Percentiles rank a stretch among this genome's conserved stretches.
These are phyloP conservation scores for Elymus sibiricus DNA, from an alignment of 176 grass and related monocot species.

Conservation along the genomic window DNA sequence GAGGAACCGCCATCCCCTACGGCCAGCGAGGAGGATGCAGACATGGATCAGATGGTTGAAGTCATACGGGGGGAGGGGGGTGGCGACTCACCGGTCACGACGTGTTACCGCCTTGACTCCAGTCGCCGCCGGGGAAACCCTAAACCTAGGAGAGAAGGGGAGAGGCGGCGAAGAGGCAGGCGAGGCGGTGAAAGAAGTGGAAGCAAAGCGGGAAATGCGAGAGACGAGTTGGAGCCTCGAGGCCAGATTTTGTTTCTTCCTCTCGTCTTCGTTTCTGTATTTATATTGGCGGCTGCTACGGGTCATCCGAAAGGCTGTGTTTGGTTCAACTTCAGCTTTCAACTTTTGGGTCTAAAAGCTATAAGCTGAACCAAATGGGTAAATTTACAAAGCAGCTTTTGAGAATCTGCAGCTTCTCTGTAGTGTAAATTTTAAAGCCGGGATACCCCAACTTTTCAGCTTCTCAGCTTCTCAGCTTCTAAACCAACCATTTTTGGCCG, in stretches of 20 bases:
- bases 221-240: background rate
- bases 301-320: too few relatives aligned
- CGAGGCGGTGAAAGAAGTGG: background rate
- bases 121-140: slow-evolving; percentile 15
- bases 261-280: background rate
- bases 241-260: background rate
- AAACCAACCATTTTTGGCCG: too few relatives aligned
- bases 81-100: background rate
- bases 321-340: too few relatives aligned
- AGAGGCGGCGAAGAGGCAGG: slow-evolving; percentile 8
- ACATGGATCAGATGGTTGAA: background rate
- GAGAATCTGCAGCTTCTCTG: too few relatives aligned
- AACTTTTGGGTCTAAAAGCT: too few relatives aligned
- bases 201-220: slow-evolving; percentile 13
- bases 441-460: too few relatives aligned
- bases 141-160: slow-evolving; percentile 8
- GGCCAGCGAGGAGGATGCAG: background rate
- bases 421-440: too few relatives aligned
- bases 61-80: background rate
- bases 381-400: too few relatives aligned
- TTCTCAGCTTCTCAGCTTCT: too few relatives aligned
- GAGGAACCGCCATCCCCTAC: background rate
- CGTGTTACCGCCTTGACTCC: background rate
- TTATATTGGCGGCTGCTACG: too few relatives aligned
- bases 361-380: too few relatives aligned